Evolutionary conservation across 176 grass and related monocot species (phyloP).

Genomic region (Oryza australiensis): DNA sequence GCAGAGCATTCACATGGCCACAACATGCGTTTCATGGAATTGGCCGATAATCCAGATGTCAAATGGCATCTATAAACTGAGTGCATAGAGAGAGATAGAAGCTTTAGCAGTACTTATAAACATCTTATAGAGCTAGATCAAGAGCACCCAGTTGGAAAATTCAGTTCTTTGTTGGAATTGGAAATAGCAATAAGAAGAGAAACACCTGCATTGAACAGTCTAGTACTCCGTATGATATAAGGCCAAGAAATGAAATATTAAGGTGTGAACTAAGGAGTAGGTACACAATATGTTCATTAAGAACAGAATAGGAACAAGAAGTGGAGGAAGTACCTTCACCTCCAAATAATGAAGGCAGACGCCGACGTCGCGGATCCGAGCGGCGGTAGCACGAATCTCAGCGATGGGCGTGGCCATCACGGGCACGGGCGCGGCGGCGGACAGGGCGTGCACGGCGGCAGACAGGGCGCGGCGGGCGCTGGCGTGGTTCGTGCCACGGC

Average conservation of each 20-base stretch:
- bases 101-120: background rate
- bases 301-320: no score
- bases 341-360: no score
- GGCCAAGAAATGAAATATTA: background rate
- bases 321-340: no score
- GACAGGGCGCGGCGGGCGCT: no score
- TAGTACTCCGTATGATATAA: background rate
- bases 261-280: background rate
- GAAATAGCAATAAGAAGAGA: background rate
- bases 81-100: background rate
- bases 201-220: conserved; percentile 30
- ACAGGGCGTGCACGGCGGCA: no score
- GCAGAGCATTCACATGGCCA: background rate
- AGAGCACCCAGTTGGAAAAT: conserved; percentile 15
- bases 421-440: no score
- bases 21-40: background rate
- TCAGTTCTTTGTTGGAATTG: background rate
- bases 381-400: no score
- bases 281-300: no score
- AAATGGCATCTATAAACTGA: background rate
- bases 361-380: no score
- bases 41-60: background rate
- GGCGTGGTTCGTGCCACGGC: no score
- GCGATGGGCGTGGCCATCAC: no score
- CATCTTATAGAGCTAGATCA: background rate